Base-by-base conservation (phyloP, 805 yeast species). In the Myxozyma monticola region DNA sequence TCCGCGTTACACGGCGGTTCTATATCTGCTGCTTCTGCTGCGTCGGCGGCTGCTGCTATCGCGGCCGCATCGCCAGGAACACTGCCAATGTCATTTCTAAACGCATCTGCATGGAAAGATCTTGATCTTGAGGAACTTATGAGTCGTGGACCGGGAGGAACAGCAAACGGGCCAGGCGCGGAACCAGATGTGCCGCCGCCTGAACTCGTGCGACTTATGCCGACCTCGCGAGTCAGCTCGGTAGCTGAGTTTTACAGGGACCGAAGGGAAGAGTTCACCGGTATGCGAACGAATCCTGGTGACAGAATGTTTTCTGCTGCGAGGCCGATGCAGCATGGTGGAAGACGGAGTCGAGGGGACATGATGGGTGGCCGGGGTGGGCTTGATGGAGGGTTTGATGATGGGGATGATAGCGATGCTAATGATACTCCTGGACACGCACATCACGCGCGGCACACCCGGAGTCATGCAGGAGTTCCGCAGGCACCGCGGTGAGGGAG, bases 41-140 rank as follows among this genome's bases (percentile, higher is more conserved):
- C 59, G 15, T 26, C 48, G 14, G 59, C 57, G 7, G 57, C 59
- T 1, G 59, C 59, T 17, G 57, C 59, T 10, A 49, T 54, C 29
- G 57, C 57, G 15, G 40, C 53, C 3, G 47, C 57, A 21, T 25
- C 49, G n/a, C 53, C 54, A 6, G 57, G 57, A 14, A 36, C 49
- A 33, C 20, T 51, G 42, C 52, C 57, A n/a, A 36, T 45, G 48
- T 38, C 55, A 21, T 54, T 52, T 42, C 29, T 54, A 34, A 54
- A 52, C 34, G 59, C 54, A 21, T 39, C 59, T 14, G 57, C 52
- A 34, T 57, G 61, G 61, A 57, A 57, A 35, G 61, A 57, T 43
- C 40, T 57, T 18, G 61, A 51, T 35, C 39, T 53, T 21, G 33
- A 20, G 17, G 57, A 40, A 2, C 14, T 53, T n/a, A 40, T 52